These are phyloP conservation scores for Rhodotorula sp. DNA, from an alignment of 1,284 basidiomycete genomes.

Conservation along the genomic window DNA sequence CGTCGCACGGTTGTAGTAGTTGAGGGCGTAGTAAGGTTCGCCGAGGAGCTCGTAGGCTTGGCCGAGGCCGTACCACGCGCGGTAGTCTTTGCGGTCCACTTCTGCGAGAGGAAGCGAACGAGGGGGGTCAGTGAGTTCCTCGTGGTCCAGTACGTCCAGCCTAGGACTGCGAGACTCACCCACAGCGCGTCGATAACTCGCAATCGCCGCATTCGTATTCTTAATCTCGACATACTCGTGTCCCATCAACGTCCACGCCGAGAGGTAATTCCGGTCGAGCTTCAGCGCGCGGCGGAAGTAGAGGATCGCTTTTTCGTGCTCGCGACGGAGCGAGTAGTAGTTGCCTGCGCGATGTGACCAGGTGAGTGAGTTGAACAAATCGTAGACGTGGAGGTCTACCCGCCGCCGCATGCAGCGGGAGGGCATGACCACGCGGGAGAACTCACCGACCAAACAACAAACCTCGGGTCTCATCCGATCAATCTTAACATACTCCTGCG, in stretches of 20 bases:
- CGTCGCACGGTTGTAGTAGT: conserved; percentile 96
- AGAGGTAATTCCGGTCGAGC: conserved; percentile 88
- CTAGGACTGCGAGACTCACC: conserved; percentile 57
- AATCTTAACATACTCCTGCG: conserved; percentile 81
- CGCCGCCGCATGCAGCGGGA: not conserved
- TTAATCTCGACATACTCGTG: conserved; percentile 99
- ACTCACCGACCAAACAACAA: conserved; percentile 85
- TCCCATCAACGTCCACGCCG: conserved; percentile 99
- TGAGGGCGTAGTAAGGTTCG: conserved; percentile 92
- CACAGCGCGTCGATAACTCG: conserved; percentile 92
- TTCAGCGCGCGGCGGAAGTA: conserved; percentile 93
- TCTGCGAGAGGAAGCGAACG: conserved; percentile 55
- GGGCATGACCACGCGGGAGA: not conserved
- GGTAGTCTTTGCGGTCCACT: conserved; percentile 92
- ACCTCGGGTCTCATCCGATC: conserved; percentile 91
- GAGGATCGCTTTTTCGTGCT: conserved; percentile 93
- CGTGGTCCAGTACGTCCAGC: not conserved
- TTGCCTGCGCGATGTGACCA: conserved; percentile 63
- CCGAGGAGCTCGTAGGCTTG: conserved; percentile 96
- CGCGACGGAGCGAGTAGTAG: conserved; percentile 87
- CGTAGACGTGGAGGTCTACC: not conserved
- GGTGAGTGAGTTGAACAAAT: not conserved
- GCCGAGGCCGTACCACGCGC: conserved; percentile 97
- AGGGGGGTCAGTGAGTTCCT: not conserved
- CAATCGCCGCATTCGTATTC: conserved; percentile 97